Conservation (phyloP, 305 asterid genomes). For the Solanum hybrid region DNA sequence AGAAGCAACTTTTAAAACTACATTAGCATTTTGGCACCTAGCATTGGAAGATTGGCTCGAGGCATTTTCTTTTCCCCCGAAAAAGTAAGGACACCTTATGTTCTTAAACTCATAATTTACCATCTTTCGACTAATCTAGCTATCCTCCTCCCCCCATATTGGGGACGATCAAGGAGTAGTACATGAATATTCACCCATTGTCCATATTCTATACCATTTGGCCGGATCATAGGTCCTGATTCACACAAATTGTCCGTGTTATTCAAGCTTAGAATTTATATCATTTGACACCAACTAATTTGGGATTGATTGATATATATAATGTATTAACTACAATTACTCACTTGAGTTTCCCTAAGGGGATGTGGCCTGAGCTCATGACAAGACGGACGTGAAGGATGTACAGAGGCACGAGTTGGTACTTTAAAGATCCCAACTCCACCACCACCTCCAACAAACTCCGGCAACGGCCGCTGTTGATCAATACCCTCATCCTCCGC, state of each 20-base stretch:
- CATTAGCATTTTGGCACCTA: neutral
- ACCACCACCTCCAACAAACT: conserved; percentile 59
- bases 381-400: conserved; percentile 63
- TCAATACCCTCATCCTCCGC: neutral
- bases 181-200: neutral
- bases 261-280: neutral
- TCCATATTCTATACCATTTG: neutral
- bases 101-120: neutral
- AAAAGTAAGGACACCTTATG: neutral
- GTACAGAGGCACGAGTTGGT: conserved; percentile 65
- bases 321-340: neutral
- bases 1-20: neutral
- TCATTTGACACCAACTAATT: neutral
- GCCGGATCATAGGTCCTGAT: neutral
- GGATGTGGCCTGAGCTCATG: conserved; percentile 89
- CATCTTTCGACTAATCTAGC: neutral
- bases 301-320: neutral
- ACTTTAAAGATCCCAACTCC: conserved; percentile 62
- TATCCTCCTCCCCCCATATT: neutral
- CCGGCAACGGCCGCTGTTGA: conserved; percentile 49
- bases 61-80: neutral
- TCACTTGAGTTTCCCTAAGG: conserved; percentile 74
- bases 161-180: neutral
- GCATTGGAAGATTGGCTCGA: neutral
- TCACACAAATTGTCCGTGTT: neutral